A percentile compares a stretch with the other conserved stretches of the same genome.
These are phyloP conservation scores for Leucosporidium creatinivorum DNA, from an alignment of 768 basidiomycete genomes.

Conservation along the genomic window DNA sequence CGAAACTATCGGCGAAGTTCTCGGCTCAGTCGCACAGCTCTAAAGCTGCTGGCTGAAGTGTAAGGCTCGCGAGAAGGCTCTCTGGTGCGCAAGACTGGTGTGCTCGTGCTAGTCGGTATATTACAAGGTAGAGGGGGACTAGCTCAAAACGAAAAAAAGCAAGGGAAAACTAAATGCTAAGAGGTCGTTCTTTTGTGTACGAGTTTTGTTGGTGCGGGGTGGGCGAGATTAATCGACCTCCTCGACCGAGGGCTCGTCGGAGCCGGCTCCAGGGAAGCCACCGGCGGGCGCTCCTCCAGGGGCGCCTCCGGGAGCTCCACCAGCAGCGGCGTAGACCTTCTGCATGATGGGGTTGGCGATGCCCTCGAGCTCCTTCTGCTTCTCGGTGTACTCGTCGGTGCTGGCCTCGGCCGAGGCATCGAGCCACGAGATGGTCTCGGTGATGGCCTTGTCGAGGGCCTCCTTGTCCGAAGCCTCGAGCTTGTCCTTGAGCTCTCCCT, in stretches of 20 bases:
- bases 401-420: constrained; percentile 61
- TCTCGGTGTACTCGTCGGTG: constrained; percentile 77
- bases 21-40: too few relatives aligned
- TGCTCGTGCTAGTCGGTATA: not conserved
- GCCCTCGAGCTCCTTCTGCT: constrained; percentile 70
- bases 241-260: constrained; percentile 31
- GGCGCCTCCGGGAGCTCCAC: constrained; percentile 29
- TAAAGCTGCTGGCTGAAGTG: too few relatives aligned
- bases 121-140: not conserved
- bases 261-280: constrained; percentile 23
- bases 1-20: too few relatives aligned
- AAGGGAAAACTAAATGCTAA: not conserved
- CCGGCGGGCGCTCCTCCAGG: constrained; percentile 15
- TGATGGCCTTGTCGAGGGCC: constrained; percentile 70
- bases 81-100: too few relatives aligned
- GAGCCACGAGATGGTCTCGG: constrained; percentile 78
- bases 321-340: constrained; percentile 32
- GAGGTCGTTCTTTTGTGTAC: not conserved
- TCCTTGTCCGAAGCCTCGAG: constrained; percentile 78
- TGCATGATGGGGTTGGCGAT: constrained; percentile 51
- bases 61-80: too few relatives aligned
- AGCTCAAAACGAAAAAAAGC: not conserved
- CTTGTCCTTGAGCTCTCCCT: constrained; percentile 76
- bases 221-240: constrained; percentile 26
- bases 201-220: not conserved